Conservation (phyloP, 2,329 filamentous ascomycete genomes). For the Lachnellula suecica region DNA sequence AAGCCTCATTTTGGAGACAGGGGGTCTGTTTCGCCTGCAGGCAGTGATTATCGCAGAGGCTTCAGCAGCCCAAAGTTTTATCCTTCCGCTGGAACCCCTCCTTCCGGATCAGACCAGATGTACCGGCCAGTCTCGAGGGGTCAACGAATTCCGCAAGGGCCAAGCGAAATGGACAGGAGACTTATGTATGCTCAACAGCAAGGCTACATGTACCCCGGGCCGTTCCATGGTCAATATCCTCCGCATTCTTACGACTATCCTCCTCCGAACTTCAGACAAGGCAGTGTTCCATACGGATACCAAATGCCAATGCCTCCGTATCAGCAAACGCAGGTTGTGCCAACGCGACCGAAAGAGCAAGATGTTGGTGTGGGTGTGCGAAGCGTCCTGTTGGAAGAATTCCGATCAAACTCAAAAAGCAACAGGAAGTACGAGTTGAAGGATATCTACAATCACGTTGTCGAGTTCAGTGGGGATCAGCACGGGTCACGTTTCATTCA, state of each 20-base stretch:
- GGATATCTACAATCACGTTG: slow-evolving; percentile 84
- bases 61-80: slow-evolving; percentile 32
- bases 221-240: slow-evolving; percentile 39
- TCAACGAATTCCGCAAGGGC: slow-evolving; percentile 27
- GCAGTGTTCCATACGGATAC: slow-evolving; percentile 36
- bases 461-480: slow-evolving; percentile 95
- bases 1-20: slow-evolving; percentile 27
- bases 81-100: slow-evolving; percentile 24
- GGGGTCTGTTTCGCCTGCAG: slow-evolving; percentile 30
- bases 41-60: slow-evolving; percentile 33
- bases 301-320: slow-evolving; percentile 31
- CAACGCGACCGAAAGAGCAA: slow-evolving; percentile 33
- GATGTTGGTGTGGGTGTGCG: slow-evolving; percentile 53
- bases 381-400: slow-evolving; percentile 77
- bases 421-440: slow-evolving; percentile 78
- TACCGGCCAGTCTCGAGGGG: slow-evolving; percentile 29
- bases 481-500: slow-evolving; percentile 96
- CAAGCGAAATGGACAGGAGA: slow-evolving; percentile 28
- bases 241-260: slow-evolving; percentile 39
- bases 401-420: slow-evolving; percentile 70
- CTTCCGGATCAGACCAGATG: slow-evolving; percentile 26
- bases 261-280: slow-evolving; percentile 35
- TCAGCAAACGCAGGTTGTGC: slow-evolving; percentile 21
- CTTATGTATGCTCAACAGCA: slow-evolving; percentile 26
- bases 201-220: slow-evolving; percentile 36